Evolutionary conservation across 176 grass and related monocot species (phyloP).

Genomic region (Zizania latifolia): DNA sequence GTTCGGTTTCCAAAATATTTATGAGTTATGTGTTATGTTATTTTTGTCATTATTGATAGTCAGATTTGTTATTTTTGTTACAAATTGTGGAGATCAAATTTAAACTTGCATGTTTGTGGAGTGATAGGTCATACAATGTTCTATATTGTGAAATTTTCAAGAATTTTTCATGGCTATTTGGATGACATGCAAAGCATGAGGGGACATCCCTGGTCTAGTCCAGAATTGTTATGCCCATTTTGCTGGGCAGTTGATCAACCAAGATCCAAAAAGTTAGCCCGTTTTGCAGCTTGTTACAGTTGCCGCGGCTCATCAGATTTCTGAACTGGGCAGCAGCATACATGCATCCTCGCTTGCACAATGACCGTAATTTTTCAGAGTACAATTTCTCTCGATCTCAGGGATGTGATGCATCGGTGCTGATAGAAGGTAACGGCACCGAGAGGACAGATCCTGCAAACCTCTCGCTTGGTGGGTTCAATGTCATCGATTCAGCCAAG

Average conservation of each 20-base stretch:
- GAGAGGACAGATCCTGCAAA: constrained; percentile 90
- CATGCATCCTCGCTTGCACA: not conserved
- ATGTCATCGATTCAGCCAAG: constrained; percentile 71
- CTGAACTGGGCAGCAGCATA: too few species aligned
- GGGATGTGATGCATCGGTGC: constrained; percentile 93
- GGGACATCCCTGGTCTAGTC: not conserved
- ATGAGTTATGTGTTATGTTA: not conserved
- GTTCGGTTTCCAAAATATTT: not conserved
- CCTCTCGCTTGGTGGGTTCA: constrained; percentile 78
- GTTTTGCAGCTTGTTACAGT: not conserved
- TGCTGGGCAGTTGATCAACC: not conserved
- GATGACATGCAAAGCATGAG: too few species aligned
- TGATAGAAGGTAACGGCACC: constrained; percentile 63
- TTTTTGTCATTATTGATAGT: too few species aligned
- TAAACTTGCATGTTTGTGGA: too few species aligned
- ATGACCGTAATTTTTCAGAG: not conserved
- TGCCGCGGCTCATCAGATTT: constrained; percentile 4
- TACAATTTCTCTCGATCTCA: constrained; percentile 26
- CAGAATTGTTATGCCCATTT: not conserved
- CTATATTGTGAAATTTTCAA: too few species aligned
- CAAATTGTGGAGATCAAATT: too few species aligned
- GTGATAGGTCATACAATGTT: too few species aligned
- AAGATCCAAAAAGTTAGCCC: not conserved
- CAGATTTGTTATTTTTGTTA: too few species aligned
- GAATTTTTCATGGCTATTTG: too few species aligned